These are phyloP conservation scores for Chionographis japonica DNA, from an alignment of 106 monocot species.

Conservation along the genomic window DNA sequence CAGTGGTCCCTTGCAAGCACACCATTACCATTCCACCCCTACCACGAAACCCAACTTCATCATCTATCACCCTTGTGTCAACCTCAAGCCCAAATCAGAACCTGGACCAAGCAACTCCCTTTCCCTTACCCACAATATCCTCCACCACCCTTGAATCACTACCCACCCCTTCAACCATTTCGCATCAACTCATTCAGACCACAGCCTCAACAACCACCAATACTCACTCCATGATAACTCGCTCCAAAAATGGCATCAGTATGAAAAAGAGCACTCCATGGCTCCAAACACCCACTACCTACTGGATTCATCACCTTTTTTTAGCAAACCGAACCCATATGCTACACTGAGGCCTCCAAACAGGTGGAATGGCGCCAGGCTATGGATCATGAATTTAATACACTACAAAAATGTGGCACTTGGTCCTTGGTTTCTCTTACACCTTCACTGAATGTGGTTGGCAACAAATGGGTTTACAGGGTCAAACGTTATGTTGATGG, in stretches of 20 bases:
- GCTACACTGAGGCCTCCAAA: background rate
- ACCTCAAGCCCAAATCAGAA: too few relatives aligned
- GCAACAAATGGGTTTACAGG: background rate
- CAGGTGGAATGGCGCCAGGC: background rate
- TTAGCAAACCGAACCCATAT: background rate
- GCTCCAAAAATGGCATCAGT: background rate
- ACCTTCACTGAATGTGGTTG: background rate
- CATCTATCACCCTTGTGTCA: too few relatives aligned
- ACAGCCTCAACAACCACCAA: background rate
- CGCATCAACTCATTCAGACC: too few relatives aligned
- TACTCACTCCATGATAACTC: background rate
- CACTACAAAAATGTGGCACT: background rate
- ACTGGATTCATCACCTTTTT: background rate
- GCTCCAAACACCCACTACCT: background rate
- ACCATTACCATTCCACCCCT: background rate
- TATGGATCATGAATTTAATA: background rate
- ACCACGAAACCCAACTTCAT: background rate
- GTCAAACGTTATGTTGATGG: background rate
- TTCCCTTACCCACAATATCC: too few relatives aligned
- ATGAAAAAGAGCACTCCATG: background rate
- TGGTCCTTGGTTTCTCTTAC: background rate
- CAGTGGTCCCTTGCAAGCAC: background rate
- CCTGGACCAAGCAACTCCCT: too few relatives aligned
- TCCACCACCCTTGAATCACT: too few relatives aligned
- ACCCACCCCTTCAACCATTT: too few relatives aligned